Conservation (phyloP, 495 filamentous ascomycete genomes). For the Penicillium malachiteum region DNA sequence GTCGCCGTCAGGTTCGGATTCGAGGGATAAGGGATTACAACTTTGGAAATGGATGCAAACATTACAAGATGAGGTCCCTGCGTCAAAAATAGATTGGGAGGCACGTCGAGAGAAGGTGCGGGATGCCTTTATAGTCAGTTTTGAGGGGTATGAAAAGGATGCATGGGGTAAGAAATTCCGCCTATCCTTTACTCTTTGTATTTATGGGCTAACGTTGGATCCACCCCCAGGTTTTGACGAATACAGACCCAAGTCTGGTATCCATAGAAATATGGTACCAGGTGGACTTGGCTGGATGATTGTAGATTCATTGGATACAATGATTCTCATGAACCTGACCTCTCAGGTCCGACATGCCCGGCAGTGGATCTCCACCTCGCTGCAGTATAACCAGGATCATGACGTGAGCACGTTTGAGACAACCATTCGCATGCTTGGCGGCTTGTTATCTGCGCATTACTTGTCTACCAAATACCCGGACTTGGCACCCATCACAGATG, state of each 20-base stretch:
- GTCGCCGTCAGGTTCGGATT: constrained; percentile 8
- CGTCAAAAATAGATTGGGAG: constrained; percentile 58
- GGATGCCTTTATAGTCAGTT: constrained; percentile 84
- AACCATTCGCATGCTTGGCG: constrained; percentile 96
- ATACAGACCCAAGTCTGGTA: constrained; percentile 79
- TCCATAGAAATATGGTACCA: constrained; percentile 76
- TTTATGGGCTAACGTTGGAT: constrained; percentile 6
- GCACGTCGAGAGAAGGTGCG: constrained; percentile 79
- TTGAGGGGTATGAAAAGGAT: constrained; percentile 88
- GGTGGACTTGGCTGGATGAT: constrained; percentile 91
- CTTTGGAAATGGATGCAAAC: constrained; percentile 45
- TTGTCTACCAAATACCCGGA: constrained; percentile 71
- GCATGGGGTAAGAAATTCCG: constrained; percentile 73
- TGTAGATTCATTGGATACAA: constrained; percentile 89
- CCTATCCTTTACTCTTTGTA: neutral
- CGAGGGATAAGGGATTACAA: constrained; percentile 31
- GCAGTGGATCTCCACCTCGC: constrained; percentile 80
- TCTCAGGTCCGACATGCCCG: constrained; percentile 79
- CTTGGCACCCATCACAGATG: constrained; percentile 63
- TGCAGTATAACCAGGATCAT: constrained; percentile 86
- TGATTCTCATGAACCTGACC: constrained; percentile 98
- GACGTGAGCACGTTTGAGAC: constrained; percentile 98
- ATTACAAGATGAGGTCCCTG: constrained; percentile 25
- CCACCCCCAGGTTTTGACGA: constrained; percentile 72
- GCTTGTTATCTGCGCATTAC: constrained; percentile 91